phyloP scores from a whole-genome alignment of 345 rosid genomes.

The Pistacia integerrima region DNA sequence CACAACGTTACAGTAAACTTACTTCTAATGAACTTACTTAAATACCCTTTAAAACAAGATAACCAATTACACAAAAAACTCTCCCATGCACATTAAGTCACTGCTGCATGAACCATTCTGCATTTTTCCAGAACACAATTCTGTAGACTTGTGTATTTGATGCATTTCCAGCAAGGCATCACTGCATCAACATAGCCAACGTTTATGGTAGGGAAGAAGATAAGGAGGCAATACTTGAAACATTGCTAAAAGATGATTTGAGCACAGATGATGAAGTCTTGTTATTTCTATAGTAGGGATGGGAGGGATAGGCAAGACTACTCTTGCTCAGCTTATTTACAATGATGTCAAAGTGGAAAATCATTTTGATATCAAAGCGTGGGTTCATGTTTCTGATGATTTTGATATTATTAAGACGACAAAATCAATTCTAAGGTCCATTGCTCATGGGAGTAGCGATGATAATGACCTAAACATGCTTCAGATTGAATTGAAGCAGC shows the following conservation, averaged over 20 bases:
- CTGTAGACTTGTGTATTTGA: too few relatives aligned
- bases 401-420: slow-evolving; percentile 3
- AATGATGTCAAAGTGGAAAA: slow-evolving; percentile 1
- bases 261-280: neutral
- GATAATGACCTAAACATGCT: slow-evolving; percentile 8
- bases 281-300: slow-evolving; percentile 18
- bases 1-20: too few relatives aligned
- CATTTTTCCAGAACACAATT: too few relatives aligned
- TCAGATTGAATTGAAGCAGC: slow-evolving; percentile 9
- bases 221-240: slow-evolving; percentile 7
- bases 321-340: neutral
- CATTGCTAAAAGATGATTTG: neutral
- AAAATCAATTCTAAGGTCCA: neutral
- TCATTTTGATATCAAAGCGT: slow-evolving; percentile 12
- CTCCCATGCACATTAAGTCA: too few relatives aligned
- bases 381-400: neutral
- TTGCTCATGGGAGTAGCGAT: neutral
- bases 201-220: slow-evolving; percentile 29
- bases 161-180: too few relatives aligned
- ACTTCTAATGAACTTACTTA: too few relatives aligned
- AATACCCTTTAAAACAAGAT: too few relatives aligned
- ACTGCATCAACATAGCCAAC: too few relatives aligned
- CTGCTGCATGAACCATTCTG: too few relatives aligned
- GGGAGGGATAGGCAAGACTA: neutral
- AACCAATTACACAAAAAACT: too few relatives aligned